phyloP scores from a whole-genome alignment of 2,329 filamentous ascomycete species.

The Neopestalotiopsis sp. region DNA sequence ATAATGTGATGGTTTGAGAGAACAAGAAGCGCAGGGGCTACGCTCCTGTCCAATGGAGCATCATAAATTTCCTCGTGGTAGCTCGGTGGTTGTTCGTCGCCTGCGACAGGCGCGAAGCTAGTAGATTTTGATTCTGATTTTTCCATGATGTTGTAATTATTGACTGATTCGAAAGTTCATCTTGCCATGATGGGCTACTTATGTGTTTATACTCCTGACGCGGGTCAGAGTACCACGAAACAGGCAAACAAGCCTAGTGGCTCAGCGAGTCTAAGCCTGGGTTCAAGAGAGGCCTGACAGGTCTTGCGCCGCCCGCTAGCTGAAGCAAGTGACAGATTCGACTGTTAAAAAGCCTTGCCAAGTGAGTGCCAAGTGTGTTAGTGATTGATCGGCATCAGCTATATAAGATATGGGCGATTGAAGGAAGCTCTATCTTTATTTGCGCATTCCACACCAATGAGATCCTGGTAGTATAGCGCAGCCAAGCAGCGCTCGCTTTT shows the following conservation, averaged over 20 bases:
- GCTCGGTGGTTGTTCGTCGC: neutral
- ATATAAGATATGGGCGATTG: neutral
- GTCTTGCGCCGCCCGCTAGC: neutral
- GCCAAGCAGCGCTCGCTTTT: neutral
- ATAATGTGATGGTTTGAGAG: conserved; percentile 6
- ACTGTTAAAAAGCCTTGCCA: neutral
- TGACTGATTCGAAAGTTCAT: neutral
- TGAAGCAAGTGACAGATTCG: neutral
- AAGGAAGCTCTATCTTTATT: neutral
- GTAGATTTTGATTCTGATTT: neutral
- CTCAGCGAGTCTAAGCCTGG: neutral
- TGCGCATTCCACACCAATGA: neutral
- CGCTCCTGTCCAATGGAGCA: neutral
- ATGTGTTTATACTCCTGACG: neutral
- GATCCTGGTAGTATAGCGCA: no score
- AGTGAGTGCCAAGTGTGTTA: neutral
- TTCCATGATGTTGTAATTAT: neutral
- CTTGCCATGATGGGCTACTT: neutral
- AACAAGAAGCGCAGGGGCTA: neutral
- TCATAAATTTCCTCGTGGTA: neutral
- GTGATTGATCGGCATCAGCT: neutral
- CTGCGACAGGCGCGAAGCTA: neutral
- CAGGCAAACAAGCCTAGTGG: no score
- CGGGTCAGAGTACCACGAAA: no score
- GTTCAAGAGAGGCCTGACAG: neutral